A percentile compares a stretch with the other conserved stretches of the same genome.
These are phyloP conservation scores for Phytophthora brassicae DNA, from an alignment of 352 stramenopile genomes.

Conservation along the genomic window DNA sequence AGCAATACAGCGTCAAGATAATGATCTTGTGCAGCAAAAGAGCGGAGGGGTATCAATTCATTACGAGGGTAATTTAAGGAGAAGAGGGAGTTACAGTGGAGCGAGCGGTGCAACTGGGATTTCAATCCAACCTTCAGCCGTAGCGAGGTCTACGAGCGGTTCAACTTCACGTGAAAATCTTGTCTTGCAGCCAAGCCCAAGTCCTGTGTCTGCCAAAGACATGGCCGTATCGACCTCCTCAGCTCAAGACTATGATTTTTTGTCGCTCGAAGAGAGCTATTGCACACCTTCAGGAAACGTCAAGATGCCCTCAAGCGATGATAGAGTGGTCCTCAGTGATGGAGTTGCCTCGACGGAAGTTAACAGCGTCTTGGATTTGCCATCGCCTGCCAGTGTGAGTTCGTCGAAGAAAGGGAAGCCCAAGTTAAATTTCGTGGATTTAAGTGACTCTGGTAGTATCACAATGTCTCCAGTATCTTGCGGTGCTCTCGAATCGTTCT, in stretches of 20 bases:
- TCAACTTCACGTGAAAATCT: slow-evolving; percentile 14
- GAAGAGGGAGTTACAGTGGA: slow-evolving; percentile 29
- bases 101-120: slow-evolving; percentile 8
- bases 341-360: background rate
- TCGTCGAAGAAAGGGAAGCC: slow-evolving; percentile 28
- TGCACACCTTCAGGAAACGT: slow-evolving; percentile 18
- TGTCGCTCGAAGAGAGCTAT: slow-evolving; percentile 21
- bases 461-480: slow-evolving; percentile 32
- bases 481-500: slow-evolving; percentile 16
- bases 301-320: slow-evolving; percentile 4
- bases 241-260: slow-evolving; percentile 35
- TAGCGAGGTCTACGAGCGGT: slow-evolving; percentile 17
- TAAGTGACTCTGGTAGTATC: slow-evolving; percentile 32
- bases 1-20: slow-evolving; percentile 32
- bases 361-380: slow-evolving; percentile 5
- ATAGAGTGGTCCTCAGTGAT: background rate
- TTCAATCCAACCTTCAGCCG: background rate
- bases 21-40: slow-evolving; percentile 29
- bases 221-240: slow-evolving; percentile 22
- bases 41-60: slow-evolving; percentile 13
- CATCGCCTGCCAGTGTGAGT: slow-evolving; percentile 19
- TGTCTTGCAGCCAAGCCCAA: slow-evolving; percentile 12
- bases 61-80: slow-evolving; percentile 17
- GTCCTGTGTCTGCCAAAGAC: slow-evolving; percentile 2
- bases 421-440: slow-evolving; percentile 30